Percentiles rank a stretch among this genome's conserved stretches.
phyloP scores from a whole-genome alignment of 169 alveolate genomes.

The Eimeria brunetti region DNA sequence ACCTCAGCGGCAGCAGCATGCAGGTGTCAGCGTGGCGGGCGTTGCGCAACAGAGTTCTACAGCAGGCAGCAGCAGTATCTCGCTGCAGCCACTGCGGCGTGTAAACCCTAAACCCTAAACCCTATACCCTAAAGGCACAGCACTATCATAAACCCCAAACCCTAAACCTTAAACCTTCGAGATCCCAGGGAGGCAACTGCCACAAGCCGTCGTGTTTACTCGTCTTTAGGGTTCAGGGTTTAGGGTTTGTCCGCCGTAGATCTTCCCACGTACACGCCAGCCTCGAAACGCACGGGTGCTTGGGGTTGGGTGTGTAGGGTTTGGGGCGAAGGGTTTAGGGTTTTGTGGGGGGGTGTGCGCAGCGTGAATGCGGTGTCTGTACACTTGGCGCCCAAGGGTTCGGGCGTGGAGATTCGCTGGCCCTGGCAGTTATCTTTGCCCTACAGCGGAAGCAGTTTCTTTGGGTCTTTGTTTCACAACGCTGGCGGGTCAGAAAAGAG shows the following conservation, averaged over 20 bases:
- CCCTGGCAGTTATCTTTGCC: slow-evolving; percentile 31
- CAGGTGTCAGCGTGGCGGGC: slow-evolving; percentile 73
- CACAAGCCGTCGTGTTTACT: not conserved
- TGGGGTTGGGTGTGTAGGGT: not conserved
- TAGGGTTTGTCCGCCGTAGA: not conserved
- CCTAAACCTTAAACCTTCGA: not conserved
- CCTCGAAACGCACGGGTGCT: not conserved
- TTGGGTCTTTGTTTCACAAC: not conserved
- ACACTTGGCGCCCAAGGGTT: slow-evolving; percentile 49
- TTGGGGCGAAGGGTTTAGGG: slow-evolving; percentile 7
- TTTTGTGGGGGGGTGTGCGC: not conserved
- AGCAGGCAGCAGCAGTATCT: slow-evolving; percentile 13
- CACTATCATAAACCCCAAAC: slow-evolving; percentile 5
- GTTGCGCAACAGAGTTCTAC: slow-evolving; percentile 9
- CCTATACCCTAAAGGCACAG: slow-evolving; percentile 30
- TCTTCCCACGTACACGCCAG: not conserved
- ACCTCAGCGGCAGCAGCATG: slow-evolving; percentile 36
- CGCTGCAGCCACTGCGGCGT: slow-evolving; percentile 22
- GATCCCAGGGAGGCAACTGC: not conserved
- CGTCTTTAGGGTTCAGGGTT: not conserved
- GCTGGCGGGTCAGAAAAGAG: not conserved
- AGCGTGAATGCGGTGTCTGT: slow-evolving; percentile 51
- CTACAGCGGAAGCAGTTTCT: not conserved
- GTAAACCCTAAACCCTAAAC: slow-evolving; percentile 57
- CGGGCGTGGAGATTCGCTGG: slow-evolving; percentile 39